Percentiles rank a stretch among this genome's conserved stretches.
Evolutionary conservation across 306 rosid genomes (phyloP).

Genomic region (Urtica urens): DNA sequence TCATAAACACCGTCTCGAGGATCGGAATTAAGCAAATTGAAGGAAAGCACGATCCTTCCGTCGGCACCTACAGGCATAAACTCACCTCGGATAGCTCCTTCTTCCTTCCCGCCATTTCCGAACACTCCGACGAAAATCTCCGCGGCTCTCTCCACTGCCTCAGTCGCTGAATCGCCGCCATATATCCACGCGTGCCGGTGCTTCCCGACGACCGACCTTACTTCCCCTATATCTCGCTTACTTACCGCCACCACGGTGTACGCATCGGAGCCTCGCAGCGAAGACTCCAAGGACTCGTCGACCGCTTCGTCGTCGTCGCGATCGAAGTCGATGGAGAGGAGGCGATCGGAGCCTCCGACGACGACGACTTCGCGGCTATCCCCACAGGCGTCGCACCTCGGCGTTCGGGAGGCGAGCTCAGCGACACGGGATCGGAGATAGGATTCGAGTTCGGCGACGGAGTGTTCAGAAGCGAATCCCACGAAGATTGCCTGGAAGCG

Average conservation of each 20-base stretch:
- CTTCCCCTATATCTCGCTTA: slow-evolving; percentile 34
- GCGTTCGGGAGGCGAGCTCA: slow-evolving; percentile 22
- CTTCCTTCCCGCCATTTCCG: slow-evolving; percentile 81
- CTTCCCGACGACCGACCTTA: slow-evolving; percentile 65
- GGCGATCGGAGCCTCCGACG: slow-evolving; percentile 25
- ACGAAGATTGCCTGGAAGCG: slow-evolving; percentile 50
- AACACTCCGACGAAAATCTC: slow-evolving; percentile 75
- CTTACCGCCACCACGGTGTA: slow-evolving; percentile 66
- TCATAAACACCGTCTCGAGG: slow-evolving; percentile 72
- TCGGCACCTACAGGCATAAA: slow-evolving; percentile 97
- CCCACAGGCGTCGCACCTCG: slow-evolving; percentile 48
- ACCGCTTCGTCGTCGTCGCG: slow-evolving; percentile 30
- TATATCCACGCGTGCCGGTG: slow-evolving; percentile 71
- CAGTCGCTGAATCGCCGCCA: slow-evolving; percentile 45
- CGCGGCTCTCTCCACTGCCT: slow-evolving; percentile 41
- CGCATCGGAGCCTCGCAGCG: slow-evolving; percentile 35
- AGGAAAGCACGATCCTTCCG: slow-evolving; percentile 80
- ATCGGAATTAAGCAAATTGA: slow-evolving; percentile 81
- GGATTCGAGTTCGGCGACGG: slow-evolving; percentile 20
- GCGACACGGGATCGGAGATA: slow-evolving; percentile 31
- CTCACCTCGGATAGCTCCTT: slow-evolving; percentile 57
- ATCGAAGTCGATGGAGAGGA: slow-evolving; percentile 27
- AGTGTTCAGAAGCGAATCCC: slow-evolving; percentile 40
- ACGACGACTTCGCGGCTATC: slow-evolving; percentile 33
- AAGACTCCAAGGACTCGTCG: slow-evolving; percentile 48